Base-by-base conservation (phyloP, 1,284 basidiomycete genomes). In the Sanguinoderma infundibulare region DNA sequence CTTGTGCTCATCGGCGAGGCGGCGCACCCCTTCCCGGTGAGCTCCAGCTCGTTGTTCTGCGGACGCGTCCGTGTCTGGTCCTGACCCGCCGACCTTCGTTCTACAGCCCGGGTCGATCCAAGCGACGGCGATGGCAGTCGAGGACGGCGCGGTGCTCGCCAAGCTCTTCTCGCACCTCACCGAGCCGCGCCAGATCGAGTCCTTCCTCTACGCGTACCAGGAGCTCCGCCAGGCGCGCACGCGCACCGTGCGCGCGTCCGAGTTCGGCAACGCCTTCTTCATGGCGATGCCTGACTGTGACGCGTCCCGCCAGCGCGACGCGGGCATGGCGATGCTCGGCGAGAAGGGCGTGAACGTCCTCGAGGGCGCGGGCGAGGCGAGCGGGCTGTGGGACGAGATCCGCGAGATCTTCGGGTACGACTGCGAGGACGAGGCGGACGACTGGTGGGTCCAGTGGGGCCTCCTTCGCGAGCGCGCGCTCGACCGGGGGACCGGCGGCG, bases 81-180 rank as follows among this genome's bases (percentile, higher is more conserved):
- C 61, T 59, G 1, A 66, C 73, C 12, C 72, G 72, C 8, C 59
- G 65, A 5, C 78, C 76, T 60, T 74, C 20, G 75, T 74, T 1
- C 70, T 81, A 6, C 34, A 65, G 64, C 64, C 64, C 22, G 64
- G 64, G 0, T 60, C 61, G 7, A 62, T 46, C 79, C 78, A 64
- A 77, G 80, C 70, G 75, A 75, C 68, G 63, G 81, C 67, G 74
- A 79, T 7, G 74, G 78, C 34, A 64, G 79, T 46, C 73, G 78
- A 89, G 72, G 87, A 88, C 61, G 84, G 79, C 6, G 84, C 83
- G 2, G 82, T 86, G 8, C 77, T 89, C 8, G 86, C 79, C 15
- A 83, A 81, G 59, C 74, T 89, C 9, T 87, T 88, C 70, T 83
- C 84, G 4, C 84, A 85, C 68, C 72, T 89, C 5, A 73, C 72